Evolutionary conservation across 768 basidiomycete species (phyloP).

Genomic region (Coprinellus aureogranulatus): DNA sequence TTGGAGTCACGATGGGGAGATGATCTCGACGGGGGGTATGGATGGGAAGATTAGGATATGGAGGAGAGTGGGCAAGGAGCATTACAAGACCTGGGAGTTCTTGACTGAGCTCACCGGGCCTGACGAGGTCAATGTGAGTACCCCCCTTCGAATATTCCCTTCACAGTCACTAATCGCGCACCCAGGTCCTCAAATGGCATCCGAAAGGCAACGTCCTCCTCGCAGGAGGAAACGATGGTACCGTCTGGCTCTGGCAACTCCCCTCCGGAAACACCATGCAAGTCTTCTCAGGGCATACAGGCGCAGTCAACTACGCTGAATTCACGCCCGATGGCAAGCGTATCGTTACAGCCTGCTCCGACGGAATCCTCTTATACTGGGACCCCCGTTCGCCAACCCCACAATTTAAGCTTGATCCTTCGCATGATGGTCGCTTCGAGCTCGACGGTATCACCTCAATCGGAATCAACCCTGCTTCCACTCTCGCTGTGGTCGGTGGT

Average conservation of each 20-base stretch:
- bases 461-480: slow-evolving; percentile 81
- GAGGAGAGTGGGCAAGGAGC: slow-evolving; percentile 75
- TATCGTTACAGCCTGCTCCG: slow-evolving; percentile 82
- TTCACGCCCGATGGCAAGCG: slow-evolving; percentile 94
- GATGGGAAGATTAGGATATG: slow-evolving; percentile 93
- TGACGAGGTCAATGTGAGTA: slow-evolving; percentile 87
- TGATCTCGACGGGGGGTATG: slow-evolving; percentile 97
- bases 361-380: slow-evolving; percentile 85
- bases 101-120: slow-evolving; percentile 89
- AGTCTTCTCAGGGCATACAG: slow-evolving; percentile 89
- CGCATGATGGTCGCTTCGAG: slow-evolving; percentile 66
- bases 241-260: slow-evolving; percentile 96
- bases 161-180: slow-evolving; percentile 6
- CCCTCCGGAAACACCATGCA: slow-evolving; percentile 95
- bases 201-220: slow-evolving; percentile 87
- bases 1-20: slow-evolving; percentile 87
- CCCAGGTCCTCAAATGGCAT: slow-evolving; percentile 93
- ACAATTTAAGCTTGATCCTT: slow-evolving; percentile 72
- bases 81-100: slow-evolving; percentile 88
- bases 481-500: slow-evolving; percentile 89
- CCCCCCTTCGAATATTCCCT: background rate
- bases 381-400: slow-evolving; percentile 80
- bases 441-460: slow-evolving; percentile 85
- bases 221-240: slow-evolving; percentile 90
- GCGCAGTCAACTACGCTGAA: slow-evolving; percentile 79